These are phyloP conservation scores for Leccinum subgranulosum DNA, from an alignment of 768 basidiomycete species.

Conservation along the genomic window DNA sequence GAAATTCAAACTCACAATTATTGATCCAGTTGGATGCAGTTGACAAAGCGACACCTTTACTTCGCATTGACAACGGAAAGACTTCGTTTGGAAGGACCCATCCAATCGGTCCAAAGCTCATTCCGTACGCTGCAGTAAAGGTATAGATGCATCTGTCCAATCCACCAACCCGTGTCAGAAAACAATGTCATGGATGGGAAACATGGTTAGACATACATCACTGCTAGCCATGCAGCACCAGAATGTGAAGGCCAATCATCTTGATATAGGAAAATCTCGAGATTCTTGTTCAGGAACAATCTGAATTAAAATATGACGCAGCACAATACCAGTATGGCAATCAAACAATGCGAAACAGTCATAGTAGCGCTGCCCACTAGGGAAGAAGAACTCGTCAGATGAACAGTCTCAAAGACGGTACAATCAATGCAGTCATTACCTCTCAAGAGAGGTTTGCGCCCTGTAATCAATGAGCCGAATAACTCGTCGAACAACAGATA, in stretches of 20 bases:
- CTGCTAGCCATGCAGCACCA: slow-evolving; percentile 64
- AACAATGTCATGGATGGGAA: not conserved
- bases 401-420: not conserved
- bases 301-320: not conserved
- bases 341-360: slow-evolving; percentile 60
- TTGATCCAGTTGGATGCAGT: slow-evolving; percentile 88
- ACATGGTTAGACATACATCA: slow-evolving; percentile 43
- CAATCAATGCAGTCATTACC: slow-evolving; percentile 23
- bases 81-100: slow-evolving; percentile 87
- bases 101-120: slow-evolving; percentile 75
- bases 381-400: not conserved
- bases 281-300: not conserved
- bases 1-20: slow-evolving; percentile 51
- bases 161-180: not conserved
- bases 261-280: slow-evolving; percentile 47
- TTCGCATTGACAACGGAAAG: slow-evolving; percentile 74
- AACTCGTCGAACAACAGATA: not conserved
- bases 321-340: slow-evolving; percentile 55
- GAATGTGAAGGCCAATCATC: slow-evolving; percentile 57
- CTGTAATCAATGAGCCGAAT: slow-evolving; percentile 31
- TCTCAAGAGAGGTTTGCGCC: slow-evolving; percentile 63
- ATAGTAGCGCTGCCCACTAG: slow-evolving; percentile 60
- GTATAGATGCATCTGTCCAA: slow-evolving; percentile 56
- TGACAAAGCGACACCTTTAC: slow-evolving; percentile 78
- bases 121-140: slow-evolving; percentile 76